Evolutionary conservation across 2,329 filamentous ascomycete species (phyloP).

Genomic region (Aspergillus proliferans): DNA sequence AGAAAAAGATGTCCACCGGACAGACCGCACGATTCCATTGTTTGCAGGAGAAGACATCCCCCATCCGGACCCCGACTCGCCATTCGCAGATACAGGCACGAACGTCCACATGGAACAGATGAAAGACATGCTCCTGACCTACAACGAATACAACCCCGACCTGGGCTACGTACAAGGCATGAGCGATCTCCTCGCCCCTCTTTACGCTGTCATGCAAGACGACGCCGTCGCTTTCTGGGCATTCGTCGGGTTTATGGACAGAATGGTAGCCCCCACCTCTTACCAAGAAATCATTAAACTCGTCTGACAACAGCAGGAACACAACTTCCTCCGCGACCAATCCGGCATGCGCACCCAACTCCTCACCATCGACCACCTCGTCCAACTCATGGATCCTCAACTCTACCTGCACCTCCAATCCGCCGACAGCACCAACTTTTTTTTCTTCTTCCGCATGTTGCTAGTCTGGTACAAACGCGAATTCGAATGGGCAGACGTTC

Average conservation of each 20-base stretch:
- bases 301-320: slow-evolving; percentile 49
- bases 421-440: slow-evolving; percentile 96
- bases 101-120: slow-evolving; percentile 98
- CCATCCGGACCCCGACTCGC: slow-evolving; percentile 91
- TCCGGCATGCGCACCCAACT: slow-evolving; percentile 93
- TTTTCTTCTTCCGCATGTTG: slow-evolving; percentile 99
- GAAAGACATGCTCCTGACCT: slow-evolving; percentile 98
- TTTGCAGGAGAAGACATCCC: slow-evolving; percentile 95
- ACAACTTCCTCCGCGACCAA: slow-evolving; percentile 92
- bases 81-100: slow-evolving; percentile 85
- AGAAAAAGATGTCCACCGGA: slow-evolving; percentile 99
- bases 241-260: slow-evolving; percentile 92
- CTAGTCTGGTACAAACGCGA: slow-evolving; percentile 99
- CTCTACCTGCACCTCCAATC: slow-evolving; percentile 84
- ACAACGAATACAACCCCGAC: slow-evolving; percentile 95
- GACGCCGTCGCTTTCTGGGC: slow-evolving; percentile 96
- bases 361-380: slow-evolving; percentile 82
- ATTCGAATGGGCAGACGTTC: slow-evolving; percentile 80
- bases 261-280: slow-evolving; percentile 57
- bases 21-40: slow-evolving; percentile 88
- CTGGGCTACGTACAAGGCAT: slow-evolving; percentile 98
- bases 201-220: slow-evolving; percentile 96
- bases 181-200: slow-evolving; percentile 91
- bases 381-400: slow-evolving; percentile 93
- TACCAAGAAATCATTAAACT: not conserved